phyloP scores from a whole-genome alignment of 257 asterid genomes.

The Solanum chmielewskii region DNA sequence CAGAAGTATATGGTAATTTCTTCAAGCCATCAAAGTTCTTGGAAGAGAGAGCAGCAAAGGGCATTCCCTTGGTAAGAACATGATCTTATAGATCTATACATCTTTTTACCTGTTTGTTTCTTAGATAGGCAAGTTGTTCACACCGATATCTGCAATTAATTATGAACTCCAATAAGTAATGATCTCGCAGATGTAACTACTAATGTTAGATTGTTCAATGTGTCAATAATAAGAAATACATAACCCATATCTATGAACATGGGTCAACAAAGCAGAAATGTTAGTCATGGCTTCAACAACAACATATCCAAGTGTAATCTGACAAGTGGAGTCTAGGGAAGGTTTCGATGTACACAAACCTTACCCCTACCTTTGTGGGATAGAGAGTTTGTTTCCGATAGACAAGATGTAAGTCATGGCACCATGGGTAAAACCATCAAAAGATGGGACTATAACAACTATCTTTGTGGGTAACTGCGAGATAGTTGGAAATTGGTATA shows the following conservation, averaged over 20 bases:
- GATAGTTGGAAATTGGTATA: background rate
- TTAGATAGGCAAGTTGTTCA: background rate
- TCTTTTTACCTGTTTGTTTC: background rate
- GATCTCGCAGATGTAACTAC: background rate
- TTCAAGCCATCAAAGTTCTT: conserved; percentile 71
- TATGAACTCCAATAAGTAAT: background rate
- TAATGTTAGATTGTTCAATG: background rate
- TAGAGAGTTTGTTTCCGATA: background rate
- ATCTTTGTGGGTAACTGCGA: background rate
- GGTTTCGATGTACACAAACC: background rate
- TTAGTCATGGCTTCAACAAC: background rate
- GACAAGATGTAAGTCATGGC: background rate
- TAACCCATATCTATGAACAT: background rate
- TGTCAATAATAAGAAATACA: background rate
- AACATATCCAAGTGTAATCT: background rate
- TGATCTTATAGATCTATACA: background rate
- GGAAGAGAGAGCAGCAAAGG: conserved; percentile 80
- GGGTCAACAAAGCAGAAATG: background rate
- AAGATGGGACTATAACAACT: background rate
- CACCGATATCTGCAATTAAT: background rate
- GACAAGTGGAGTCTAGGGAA: background rate
- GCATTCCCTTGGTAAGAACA: conserved; percentile 79
- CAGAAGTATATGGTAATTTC: conserved; percentile 56
- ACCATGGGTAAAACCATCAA: background rate
- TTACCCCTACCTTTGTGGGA: background rate